Evolutionary conservation across 257 asterid species (phyloP).

Genomic region (Solanum commersonii): DNA sequence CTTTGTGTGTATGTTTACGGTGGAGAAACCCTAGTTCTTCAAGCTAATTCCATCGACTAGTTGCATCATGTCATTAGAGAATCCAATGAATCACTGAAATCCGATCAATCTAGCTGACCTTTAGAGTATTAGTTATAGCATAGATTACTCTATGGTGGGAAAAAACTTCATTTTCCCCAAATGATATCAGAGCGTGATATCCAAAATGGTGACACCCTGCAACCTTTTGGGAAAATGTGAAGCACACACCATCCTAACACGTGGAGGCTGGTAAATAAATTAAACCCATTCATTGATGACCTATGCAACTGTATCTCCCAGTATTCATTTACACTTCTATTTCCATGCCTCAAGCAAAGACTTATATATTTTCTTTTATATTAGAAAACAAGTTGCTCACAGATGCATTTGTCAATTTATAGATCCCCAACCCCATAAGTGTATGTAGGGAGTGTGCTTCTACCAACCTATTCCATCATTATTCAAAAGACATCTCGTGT

Average conservation of each 20-base stretch:
- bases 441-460: too few species aligned
- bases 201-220: conserved; percentile 40
- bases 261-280: conserved; percentile 7
- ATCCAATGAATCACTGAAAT: conserved; percentile 37
- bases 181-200: conserved; percentile 38
- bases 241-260: conserved; percentile 49
- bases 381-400: too few species aligned
- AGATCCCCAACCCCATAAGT: too few species aligned
- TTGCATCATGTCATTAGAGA: conserved; percentile 32
- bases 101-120: neutral
- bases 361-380: too few species aligned
- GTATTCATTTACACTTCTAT: too few species aligned
- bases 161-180: conserved; percentile 59
- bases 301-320: conserved; percentile 2
- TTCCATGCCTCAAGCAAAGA: too few species aligned
- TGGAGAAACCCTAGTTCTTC: conserved; percentile 36
- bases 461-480: neutral
- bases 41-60: conserved; percentile 37
- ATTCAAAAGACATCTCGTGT: too few species aligned
- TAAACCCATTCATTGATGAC: conserved; percentile 23
- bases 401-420: too few species aligned
- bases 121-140: conserved; percentile 20
- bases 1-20: conserved; percentile 58
- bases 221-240: conserved; percentile 56
- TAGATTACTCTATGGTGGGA: conserved; percentile 53